phyloP scores from a whole-genome alignment of 768 basidiomycete genomes.

The Auricularia auricula-judae region DNA sequence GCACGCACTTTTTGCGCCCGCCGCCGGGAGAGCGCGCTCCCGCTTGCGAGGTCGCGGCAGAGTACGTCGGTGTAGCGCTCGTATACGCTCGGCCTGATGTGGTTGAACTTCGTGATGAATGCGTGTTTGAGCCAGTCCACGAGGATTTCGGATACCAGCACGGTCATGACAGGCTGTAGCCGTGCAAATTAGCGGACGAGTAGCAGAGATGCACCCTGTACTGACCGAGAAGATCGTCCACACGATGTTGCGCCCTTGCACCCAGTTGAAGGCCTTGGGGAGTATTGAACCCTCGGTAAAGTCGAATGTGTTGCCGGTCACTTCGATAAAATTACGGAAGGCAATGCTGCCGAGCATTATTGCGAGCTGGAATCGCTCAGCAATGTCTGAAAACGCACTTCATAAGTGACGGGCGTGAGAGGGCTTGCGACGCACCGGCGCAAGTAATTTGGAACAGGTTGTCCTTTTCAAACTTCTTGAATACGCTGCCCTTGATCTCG shows the following conservation, averaged over 20 bases:
- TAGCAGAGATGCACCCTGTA: slow-evolving; percentile 9
- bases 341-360: slow-evolving; percentile 89
- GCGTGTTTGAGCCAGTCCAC: slow-evolving; percentile 99
- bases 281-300: slow-evolving; percentile 33
- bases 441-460: slow-evolving; percentile 98
- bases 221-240: slow-evolving; percentile 87
- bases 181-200: slow-evolving; percentile 1
- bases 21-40: slow-evolving; percentile 55
- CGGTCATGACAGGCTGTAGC: slow-evolving; percentile 77
- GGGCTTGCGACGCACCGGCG: slow-evolving; percentile 47
- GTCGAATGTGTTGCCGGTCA: slow-evolving; percentile 83
- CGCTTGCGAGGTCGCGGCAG: slow-evolving; percentile 83
- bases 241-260: slow-evolving; percentile 62
- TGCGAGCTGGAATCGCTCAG: slow-evolving; percentile 87
- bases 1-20: slow-evolving; percentile 57
- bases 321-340: slow-evolving; percentile 88
- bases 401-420: not conserved
- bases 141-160: slow-evolving; percentile 81
- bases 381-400: slow-evolving; percentile 56
- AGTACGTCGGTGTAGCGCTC: slow-evolving; percentile 92
- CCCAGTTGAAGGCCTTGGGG: slow-evolving; percentile 79
- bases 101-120: slow-evolving; percentile 99
- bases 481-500: slow-evolving; percentile 98
- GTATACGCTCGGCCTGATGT: slow-evolving; percentile 90
- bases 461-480: slow-evolving; percentile 99